Evolutionary conservation across 2,329 filamentous ascomycete genomes (phyloP), one percentile per base, ranked within the genome.

Genomic region (Byssothecium circinans): DNA sequence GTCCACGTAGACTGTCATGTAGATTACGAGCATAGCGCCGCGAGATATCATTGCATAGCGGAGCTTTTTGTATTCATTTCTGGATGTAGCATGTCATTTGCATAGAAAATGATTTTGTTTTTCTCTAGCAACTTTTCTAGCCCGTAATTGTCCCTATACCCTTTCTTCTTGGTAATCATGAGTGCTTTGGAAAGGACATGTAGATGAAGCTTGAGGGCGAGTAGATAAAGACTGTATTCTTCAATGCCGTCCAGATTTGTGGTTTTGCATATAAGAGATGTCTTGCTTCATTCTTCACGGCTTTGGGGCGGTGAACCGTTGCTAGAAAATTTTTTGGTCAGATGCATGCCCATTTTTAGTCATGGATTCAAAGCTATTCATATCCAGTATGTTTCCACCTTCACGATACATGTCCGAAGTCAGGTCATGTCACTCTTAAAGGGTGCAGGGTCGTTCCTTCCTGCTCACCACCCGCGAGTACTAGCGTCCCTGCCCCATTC

Each of bases 1-100:
- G 32, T 10, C 14, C 11, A 22, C 45, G 18, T 37, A 58, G 56
- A 41, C 56, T 46, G 56, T 58, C 33, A 58, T 58, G 56, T 58
- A 53, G 47, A 43, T 33, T 18, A 40, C 19, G 20, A 18, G 17
- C 20, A 19, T 43, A 22, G 15, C 19, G 20, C 23, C 15, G 32
- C 18, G 4, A 14, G n/a, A 25, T 27, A 4, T 39, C 37, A 37
- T 27, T 47, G 49, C 49, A 51, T 51, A 41, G 30, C 44, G 41
- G 40, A 40, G 27, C 25, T 12, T 8, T 39, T 32, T 37, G 7
- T 6, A 29, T 29, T 40, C n/a, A 20, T 12, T 37, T 41, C 23
- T 40, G 22, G 17, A 15, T 11, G 18, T 27, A 37, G 22, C 41
- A 27, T 45, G 14, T 41, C 40, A 41, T 29, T 41, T 37, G 41